These are phyloP conservation scores for Trichoderma arundinaceum DNA, from an alignment of 2,329 filamentous ascomycete species.

Conservation along the genomic window DNA sequence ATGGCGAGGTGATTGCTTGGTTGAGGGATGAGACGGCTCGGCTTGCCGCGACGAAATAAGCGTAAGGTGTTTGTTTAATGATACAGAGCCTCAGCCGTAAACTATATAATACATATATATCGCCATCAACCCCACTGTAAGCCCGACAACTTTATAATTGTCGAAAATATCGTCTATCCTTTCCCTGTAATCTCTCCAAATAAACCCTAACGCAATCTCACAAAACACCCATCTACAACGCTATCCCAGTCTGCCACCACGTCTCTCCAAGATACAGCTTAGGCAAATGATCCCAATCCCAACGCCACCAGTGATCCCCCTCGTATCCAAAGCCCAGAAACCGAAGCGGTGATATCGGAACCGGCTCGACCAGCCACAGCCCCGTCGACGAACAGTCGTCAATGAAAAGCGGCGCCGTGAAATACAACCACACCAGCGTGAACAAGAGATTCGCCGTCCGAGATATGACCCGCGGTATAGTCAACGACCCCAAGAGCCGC, in stretches of 20 bases:
- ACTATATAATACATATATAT: neutral
- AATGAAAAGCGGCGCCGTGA: conserved; percentile 68
- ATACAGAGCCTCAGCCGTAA: rapidly evolving
- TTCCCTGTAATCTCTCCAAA: neutral
- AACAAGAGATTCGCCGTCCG: conserved; percentile 66
- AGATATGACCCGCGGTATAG: conserved; percentile 53
- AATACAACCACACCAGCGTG: conserved; percentile 69
- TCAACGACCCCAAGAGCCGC: conserved; percentile 41
- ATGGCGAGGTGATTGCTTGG: conserved; percentile 70
- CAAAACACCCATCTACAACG: conserved; percentile 36
- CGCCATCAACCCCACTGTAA: no score
- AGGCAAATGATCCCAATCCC: conserved; percentile 59
- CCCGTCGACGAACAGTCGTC: conserved; percentile 78
- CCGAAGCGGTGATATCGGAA: conserved; percentile 76
- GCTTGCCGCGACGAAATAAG: conserved; percentile 36
- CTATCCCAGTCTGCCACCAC: conserved; percentile 63
- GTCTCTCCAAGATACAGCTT: conserved; percentile 62
- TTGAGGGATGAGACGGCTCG: conserved; percentile 57
- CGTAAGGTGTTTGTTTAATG: neutral
- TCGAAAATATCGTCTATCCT: neutral
- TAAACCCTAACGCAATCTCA: no score
- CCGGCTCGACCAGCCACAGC: conserved; percentile 79
- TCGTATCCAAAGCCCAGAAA: conserved; percentile 66
- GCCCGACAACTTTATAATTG: neutral
- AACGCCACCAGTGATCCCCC: conserved; percentile 71